Conservation (phyloP, 495 filamentous ascomycete species). For the Penicillium paradoxum region DNA sequence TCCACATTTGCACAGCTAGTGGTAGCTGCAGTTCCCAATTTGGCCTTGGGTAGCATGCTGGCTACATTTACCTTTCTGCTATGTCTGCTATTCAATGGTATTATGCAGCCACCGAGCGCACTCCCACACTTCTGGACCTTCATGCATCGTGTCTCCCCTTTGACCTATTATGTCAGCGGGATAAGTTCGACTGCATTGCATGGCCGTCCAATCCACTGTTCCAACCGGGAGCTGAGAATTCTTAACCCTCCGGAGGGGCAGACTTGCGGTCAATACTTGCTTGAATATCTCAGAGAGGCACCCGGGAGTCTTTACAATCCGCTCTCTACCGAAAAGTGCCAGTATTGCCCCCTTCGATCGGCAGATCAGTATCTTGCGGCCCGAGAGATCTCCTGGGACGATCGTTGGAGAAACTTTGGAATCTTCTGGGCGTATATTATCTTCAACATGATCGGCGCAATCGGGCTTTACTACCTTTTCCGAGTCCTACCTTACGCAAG, state of each 20-base stretch:
- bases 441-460: constrained; percentile 60
- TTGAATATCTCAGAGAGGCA: constrained; percentile 31
- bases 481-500: not conserved
- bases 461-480: constrained; percentile 54
- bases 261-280: constrained; percentile 49
- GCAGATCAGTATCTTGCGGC: constrained; percentile 54
- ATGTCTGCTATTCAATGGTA: constrained; percentile 47
- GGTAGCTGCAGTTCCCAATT: constrained; percentile 49
- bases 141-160: constrained; percentile 62
- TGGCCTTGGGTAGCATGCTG: constrained; percentile 38
- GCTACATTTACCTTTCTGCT: constrained; percentile 50
- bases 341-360: constrained; percentile 49
- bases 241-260: constrained; percentile 42
- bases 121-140: constrained; percentile 67
- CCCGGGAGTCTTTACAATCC: constrained; percentile 53
- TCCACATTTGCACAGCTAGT: constrained; percentile 52
- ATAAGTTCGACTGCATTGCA: constrained; percentile 51
- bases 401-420: constrained; percentile 62
- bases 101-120: constrained; percentile 51
- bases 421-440: constrained; percentile 52
- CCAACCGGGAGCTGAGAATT: constrained; percentile 44
- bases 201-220: constrained; percentile 48
- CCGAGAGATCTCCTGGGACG: constrained; percentile 39
- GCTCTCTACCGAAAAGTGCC: constrained; percentile 44
- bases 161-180: constrained; percentile 55